Percentiles rank a stretch among this genome's conserved stretches.
Conservation (phyloP, 345 rosid genomes). For the Carallia pectinifolia region DNA sequence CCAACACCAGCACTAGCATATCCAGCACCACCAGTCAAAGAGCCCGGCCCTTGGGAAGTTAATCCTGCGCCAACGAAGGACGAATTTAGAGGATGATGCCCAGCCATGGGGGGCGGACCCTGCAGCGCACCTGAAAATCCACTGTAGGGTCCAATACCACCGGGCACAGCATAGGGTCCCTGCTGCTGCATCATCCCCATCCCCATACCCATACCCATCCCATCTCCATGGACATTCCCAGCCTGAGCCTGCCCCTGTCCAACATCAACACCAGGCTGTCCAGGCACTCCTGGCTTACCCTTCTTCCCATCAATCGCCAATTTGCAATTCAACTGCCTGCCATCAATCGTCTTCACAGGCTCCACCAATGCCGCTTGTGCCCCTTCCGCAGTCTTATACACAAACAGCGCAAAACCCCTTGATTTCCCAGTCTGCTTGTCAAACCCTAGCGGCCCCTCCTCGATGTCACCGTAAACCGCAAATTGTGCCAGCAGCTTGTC, state of each 20-base stretch:
- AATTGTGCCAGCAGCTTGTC: conserved; percentile 62
- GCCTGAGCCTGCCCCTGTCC: conserved; percentile 22
- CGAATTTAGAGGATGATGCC: conserved; percentile 16
- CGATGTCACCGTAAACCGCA: conserved; percentile 72
- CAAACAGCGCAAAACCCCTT: conserved; percentile 77
- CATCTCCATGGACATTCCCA: conserved; percentile 50
- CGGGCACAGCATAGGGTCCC: conserved; percentile 49
- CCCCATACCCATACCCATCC: conserved; percentile 30
- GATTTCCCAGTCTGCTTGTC: conserved; percentile 88
- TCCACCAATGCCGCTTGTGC: conserved; percentile 77
- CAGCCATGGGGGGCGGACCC: conserved; percentile 2
- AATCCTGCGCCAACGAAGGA: conserved; percentile 24
- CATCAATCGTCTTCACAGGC: conserved; percentile 70
- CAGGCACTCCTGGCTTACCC: conserved; percentile 10
- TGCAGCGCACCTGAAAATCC: conserved; percentile 38
- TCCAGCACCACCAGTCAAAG: conserved; percentile 13
- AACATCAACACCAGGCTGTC: conserved; percentile 33
- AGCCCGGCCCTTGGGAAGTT: not conserved
- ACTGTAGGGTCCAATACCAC: conserved; percentile 33
- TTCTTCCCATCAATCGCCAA: conserved; percentile 80
- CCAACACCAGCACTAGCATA: too few relatives aligned
- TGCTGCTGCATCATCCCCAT: not conserved
- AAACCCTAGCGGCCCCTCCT: conserved; percentile 84
- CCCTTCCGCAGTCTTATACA: conserved; percentile 71
- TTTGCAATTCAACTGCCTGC: conserved; percentile 65